Evolutionary conservation across 345 rosid genomes (phyloP).

Genomic region (Syzygium aqueum): DNA sequence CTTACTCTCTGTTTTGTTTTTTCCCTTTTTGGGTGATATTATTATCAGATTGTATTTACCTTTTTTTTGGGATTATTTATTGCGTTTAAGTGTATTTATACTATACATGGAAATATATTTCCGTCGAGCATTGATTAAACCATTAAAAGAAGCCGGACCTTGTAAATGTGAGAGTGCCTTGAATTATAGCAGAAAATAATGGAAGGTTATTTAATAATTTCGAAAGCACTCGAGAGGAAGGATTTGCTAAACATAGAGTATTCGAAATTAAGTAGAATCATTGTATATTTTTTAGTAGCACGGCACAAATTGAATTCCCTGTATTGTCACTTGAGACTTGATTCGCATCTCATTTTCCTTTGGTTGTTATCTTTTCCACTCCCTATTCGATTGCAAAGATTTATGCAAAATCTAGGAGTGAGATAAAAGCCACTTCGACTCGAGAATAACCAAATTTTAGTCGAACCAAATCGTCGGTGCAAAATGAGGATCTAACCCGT

Average conservation of each 20-base stretch:
- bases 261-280: neutral
- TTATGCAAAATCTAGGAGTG: neutral
- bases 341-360: neutral
- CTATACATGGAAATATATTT: neutral
- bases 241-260: fast-evolving
- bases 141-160: fast-evolving
- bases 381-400: neutral
- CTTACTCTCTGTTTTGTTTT: neutral
- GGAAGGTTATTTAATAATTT: neutral
- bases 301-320: fast-evolving
- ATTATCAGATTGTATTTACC: neutral
- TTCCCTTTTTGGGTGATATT: neutral
- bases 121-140: neutral
- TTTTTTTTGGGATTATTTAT: neutral
- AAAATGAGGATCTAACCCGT: fast-evolving
- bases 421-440: neutral
- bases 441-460: fast-evolving
- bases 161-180: fast-evolving
- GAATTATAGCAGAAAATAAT: neutral
- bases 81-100: neutral
- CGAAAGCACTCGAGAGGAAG: neutral
- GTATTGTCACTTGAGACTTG: fast-evolving
- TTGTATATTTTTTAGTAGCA: fast-evolving
- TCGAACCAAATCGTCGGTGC: fast-evolving
- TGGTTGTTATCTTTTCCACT: neutral